phyloP scores from a whole-genome alignment of 768 basidiomycete genomes.

The Infundibulicybe gibba region DNA sequence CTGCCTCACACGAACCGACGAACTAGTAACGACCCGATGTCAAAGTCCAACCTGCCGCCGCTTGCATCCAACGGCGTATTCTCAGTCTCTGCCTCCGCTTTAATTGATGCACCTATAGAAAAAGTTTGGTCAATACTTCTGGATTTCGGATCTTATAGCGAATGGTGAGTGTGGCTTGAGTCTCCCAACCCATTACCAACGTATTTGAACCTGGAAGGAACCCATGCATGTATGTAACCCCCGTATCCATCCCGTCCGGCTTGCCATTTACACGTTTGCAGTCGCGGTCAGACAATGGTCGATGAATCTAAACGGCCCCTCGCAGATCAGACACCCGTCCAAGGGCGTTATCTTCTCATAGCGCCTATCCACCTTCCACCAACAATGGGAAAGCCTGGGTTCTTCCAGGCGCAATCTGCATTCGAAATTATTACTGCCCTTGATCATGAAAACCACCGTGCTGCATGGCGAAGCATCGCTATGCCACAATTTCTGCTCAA shows the following conservation, averaged over 20 bases:
- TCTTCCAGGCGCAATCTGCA: slow-evolving; percentile 32
- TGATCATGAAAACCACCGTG: slow-evolving; percentile 50
- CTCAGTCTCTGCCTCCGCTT: slow-evolving; percentile 35
- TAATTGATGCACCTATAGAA: slow-evolving; percentile 60
- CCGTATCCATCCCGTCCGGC: background rate
- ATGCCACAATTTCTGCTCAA: slow-evolving; percentile 43
- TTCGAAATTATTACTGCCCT: slow-evolving; percentile 44
- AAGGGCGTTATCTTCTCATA: slow-evolving; percentile 46
- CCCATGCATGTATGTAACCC: slow-evolving; percentile 51
- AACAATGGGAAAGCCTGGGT: slow-evolving; percentile 40
- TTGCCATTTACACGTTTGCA: slow-evolving; percentile 13
- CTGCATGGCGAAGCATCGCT: slow-evolving; percentile 48
- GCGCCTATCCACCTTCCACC: slow-evolving; percentile 58
- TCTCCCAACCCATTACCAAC: no score
- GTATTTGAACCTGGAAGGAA: slow-evolving; percentile 42
- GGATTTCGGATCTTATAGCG: slow-evolving; percentile 59
- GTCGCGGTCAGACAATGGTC: slow-evolving; percentile 47
- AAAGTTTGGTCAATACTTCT: slow-evolving; percentile 58
- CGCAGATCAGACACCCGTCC: slow-evolving; percentile 43
- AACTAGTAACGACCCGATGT: slow-evolving; percentile 2
- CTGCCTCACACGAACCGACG: no score
- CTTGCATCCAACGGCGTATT: slow-evolving; percentile 41
- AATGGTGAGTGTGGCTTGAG: slow-evolving; percentile 43
- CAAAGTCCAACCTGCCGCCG: slow-evolving; percentile 29
- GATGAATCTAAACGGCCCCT: slow-evolving; percentile 34